A percentile compares a stretch with the other conserved stretches of the same genome.
Evolutionary conservation across 2,329 filamentous ascomycete species (phyloP).

Genomic region (Coniochaeta hoffmannii): DNA sequence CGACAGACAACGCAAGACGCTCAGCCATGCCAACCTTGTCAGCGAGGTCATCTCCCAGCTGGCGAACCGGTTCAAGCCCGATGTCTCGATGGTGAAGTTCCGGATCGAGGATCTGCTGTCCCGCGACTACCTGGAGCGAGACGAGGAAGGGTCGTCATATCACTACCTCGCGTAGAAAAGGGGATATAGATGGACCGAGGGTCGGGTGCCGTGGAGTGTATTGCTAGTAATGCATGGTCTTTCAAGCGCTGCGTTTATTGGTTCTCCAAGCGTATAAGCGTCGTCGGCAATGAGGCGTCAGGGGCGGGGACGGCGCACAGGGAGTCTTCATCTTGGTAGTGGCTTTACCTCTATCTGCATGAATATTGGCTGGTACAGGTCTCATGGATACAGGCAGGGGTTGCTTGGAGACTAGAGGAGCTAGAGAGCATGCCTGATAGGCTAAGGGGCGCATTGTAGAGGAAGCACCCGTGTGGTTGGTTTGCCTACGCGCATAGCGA

Average conservation of each 20-base stretch:
- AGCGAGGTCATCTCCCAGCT: conserved; percentile 67
- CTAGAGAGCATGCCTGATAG: neutral
- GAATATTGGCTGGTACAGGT: neutral
- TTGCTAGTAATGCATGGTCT: neutral
- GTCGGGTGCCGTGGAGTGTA: neutral
- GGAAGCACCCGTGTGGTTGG: too few relatives aligned
- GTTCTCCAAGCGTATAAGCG: neutral
- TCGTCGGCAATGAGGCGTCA: neutral
- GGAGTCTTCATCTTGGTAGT: neutral
- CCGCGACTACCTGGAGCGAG: conserved; percentile 69
- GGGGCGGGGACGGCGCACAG: neutral
- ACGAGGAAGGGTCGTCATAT: conserved; percentile 62
- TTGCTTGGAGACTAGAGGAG: neutral
- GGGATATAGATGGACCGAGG: neutral
- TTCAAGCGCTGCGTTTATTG: neutral
- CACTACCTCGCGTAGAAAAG: conserved; percentile 57
- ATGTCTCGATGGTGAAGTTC: conserved; percentile 71
- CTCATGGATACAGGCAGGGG: neutral
- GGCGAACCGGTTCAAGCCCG: conserved; percentile 63
- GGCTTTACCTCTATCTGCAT: neutral
- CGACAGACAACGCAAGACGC: conserved; percentile 62
- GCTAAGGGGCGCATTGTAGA: neutral
- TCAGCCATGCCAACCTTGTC: conserved; percentile 61
- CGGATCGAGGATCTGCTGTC: conserved; percentile 72
- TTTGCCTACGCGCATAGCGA: too few relatives aligned